phyloP scores from a whole-genome alignment of 768 basidiomycete species.

The Lentinula edodes region DNA sequence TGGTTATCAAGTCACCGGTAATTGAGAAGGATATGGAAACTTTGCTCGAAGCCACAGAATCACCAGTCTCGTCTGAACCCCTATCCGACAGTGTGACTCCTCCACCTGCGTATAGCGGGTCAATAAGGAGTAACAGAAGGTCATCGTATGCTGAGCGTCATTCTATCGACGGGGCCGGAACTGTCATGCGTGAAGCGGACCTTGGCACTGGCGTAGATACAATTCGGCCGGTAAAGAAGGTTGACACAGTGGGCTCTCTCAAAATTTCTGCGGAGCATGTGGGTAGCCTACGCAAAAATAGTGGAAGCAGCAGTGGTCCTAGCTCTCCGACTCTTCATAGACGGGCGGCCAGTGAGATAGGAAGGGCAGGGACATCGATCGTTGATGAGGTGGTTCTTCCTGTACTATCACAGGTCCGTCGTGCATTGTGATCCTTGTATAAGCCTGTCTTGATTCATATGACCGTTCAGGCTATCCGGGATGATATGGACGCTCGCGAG shows the following conservation, averaged over 20 bases:
- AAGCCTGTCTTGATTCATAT: slow-evolving; percentile 6
- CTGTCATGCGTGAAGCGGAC: slow-evolving; percentile 74
- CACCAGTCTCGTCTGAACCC: slow-evolving; percentile 25
- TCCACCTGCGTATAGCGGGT: slow-evolving; percentile 72
- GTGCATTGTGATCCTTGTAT: neutral
- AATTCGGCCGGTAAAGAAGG: slow-evolving; percentile 89
- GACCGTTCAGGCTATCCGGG: slow-evolving; percentile 52
- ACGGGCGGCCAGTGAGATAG: slow-evolving; percentile 48
- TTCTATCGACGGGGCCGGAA: slow-evolving; percentile 57
- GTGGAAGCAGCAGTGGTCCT: slow-evolving; percentile 32
- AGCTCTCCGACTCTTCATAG: slow-evolving; percentile 47
- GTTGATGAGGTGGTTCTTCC: slow-evolving; percentile 86
- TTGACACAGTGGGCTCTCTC: slow-evolving; percentile 74
- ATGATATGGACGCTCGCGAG: slow-evolving; percentile 85
- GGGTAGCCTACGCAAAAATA: slow-evolving; percentile 60
- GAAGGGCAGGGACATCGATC: slow-evolving; percentile 61
- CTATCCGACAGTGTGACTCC: slow-evolving; percentile 55
- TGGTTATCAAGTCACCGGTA: slow-evolving; percentile 54
- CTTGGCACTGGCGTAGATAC: slow-evolving; percentile 87
- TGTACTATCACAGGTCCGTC: slow-evolving; percentile 63
- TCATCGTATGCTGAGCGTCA: slow-evolving; percentile 78
- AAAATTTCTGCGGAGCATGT: slow-evolving; percentile 77
- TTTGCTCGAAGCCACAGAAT: slow-evolving; percentile 28
- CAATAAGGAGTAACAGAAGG: slow-evolving; percentile 55
- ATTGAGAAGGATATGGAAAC: slow-evolving; percentile 36